phyloP scores from a whole-genome alignment of 352 stramenopile genomes.

The Saprolegnia diclina region DNA sequence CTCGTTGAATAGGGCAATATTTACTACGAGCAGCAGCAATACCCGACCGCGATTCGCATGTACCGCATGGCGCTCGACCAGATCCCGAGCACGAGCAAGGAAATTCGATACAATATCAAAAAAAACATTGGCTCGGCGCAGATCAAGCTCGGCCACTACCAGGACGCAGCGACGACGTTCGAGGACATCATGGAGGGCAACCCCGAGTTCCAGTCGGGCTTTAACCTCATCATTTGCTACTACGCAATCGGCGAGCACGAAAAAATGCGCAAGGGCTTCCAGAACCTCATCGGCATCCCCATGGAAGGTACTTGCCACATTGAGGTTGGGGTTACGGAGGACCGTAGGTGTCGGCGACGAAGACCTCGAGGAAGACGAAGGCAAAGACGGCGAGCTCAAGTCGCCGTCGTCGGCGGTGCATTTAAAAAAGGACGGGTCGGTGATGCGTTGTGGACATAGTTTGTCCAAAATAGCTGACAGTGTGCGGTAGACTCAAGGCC shows the following conservation, averaged over 20 bases:
- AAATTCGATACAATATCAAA: conserved; percentile 94
- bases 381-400: conserved; percentile 41
- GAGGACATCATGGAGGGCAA: conserved; percentile 92
- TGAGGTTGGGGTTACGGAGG: not conserved
- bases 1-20: conserved; percentile 89
- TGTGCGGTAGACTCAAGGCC: conserved; percentile 67
- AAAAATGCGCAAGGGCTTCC: conserved; percentile 91
- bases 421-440: conserved; percentile 19
- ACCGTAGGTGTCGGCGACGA: conserved; percentile 51
- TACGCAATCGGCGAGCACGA: conserved; percentile 93
- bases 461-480: conserved; percentile 42
- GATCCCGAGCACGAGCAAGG: conserved; percentile 91
- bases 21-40: conserved; percentile 94
- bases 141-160: conserved; percentile 90
- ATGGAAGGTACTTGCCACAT: conserved; percentile 51
- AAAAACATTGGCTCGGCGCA: conserved; percentile 95
- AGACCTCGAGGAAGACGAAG: conserved; percentile 59
- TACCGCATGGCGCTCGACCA: conserved; percentile 97
- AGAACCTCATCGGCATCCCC: conserved; percentile 85
- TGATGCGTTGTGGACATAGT: not conserved
- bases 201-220: conserved; percentile 93
- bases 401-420: conserved; percentile 42
- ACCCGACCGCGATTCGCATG: conserved; percentile 92
- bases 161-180: conserved; percentile 92
- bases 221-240: conserved; percentile 97